Percentiles rank a stretch among this genome's conserved stretches.
Conservation (phyloP, 306 rosid genomes). For the Corylus avellana region DNA sequence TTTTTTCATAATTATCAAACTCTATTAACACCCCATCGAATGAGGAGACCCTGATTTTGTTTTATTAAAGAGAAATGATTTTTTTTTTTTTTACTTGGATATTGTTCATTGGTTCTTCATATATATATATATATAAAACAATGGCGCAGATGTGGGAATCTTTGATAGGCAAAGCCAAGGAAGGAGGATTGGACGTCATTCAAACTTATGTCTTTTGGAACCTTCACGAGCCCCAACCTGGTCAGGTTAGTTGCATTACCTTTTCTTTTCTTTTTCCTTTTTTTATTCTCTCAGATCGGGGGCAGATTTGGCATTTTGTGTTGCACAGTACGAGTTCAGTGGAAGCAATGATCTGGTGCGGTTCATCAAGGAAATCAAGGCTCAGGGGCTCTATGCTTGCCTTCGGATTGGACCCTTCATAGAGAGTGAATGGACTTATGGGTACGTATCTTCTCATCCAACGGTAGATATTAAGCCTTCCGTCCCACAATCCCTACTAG, state of each 20-base stretch:
- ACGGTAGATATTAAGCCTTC: too few species aligned
- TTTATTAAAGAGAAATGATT: too few species aligned
- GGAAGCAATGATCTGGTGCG: constrained; percentile 65
- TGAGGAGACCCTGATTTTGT: too few species aligned
- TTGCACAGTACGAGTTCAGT: constrained; percentile 60
- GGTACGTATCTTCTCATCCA: constrained; percentile 40
- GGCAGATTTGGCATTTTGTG: too few species aligned
- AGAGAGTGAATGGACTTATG: constrained; percentile 86
- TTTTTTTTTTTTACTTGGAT: too few species aligned
- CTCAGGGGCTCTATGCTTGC: constrained; percentile 69
- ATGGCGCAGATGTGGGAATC: constrained; percentile 78
- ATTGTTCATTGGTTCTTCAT: too few species aligned
- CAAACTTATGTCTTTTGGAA: constrained; percentile 97
- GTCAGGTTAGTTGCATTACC: constrained; percentile 25
- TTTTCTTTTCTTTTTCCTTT: neutral
- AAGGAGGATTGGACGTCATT: constrained; percentile 87
- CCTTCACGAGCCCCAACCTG: constrained; percentile 72
- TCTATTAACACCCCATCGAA: too few species aligned
- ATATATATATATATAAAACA: neutral
- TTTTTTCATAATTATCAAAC: too few species aligned
- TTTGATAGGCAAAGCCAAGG: constrained; percentile 80
- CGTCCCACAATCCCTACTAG: too few species aligned
- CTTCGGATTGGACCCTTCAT: constrained; percentile 93
- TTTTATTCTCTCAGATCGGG: neutral
- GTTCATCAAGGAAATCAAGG: constrained; percentile 69